Conservation (phyloP, 2,329 filamentous ascomycete species). For the Neonectria sp. region DNA sequence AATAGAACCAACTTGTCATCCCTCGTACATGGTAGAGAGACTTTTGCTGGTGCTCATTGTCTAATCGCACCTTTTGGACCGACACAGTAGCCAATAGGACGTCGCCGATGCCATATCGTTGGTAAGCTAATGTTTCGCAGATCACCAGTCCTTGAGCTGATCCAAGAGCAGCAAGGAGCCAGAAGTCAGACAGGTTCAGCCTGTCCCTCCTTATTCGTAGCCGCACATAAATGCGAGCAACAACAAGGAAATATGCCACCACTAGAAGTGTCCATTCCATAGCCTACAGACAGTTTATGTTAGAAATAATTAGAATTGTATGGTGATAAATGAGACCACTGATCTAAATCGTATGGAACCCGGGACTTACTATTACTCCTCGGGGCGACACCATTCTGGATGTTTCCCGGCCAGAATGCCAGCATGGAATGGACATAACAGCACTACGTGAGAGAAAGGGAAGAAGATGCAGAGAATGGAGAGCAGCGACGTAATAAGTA, state of each 20-base stretch:
- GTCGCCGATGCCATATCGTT: neutral
- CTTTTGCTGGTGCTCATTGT: neutral
- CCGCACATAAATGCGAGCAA: slow-evolving; percentile 19
- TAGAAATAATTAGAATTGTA: neutral
- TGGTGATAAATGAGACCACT: too few species aligned
- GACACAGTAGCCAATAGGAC: neutral
- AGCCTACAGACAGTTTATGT: neutral
- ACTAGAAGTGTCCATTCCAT: slow-evolving; percentile 17
- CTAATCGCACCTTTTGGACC: slow-evolving; percentile 10
- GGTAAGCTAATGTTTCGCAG: slow-evolving; percentile 17
- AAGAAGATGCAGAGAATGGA: neutral
- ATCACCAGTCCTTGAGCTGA: slow-evolving; percentile 9
- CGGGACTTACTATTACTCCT: neutral
- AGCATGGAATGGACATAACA: neutral
- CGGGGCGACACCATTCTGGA: neutral
- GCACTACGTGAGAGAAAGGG: neutral
- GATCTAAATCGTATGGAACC: neutral
- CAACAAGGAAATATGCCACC: slow-evolving; percentile 6
- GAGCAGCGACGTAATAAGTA: neutral
- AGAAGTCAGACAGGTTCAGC: slow-evolving; percentile 9
- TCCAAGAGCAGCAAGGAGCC: slow-evolving; percentile 1
- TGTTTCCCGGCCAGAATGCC: neutral
- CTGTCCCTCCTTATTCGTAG: slow-evolving; percentile 14
- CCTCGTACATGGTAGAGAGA: neutral
- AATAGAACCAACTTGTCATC: neutral